Evolutionary conservation across 148 eudicot genomes (phyloP).

Genomic region (Rheum nobile): DNA sequence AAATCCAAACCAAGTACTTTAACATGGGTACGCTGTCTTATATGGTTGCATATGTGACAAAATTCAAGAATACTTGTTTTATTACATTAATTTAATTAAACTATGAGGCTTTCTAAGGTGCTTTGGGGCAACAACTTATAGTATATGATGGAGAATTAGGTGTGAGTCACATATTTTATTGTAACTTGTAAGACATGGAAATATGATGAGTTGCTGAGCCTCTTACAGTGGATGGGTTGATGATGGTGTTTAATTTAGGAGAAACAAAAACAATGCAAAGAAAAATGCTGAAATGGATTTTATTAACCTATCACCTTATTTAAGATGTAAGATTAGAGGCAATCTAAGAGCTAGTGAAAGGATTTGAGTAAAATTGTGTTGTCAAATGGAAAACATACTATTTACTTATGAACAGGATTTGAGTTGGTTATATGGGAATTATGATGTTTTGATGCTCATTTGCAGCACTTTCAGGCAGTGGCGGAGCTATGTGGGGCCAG

Average conservation of each 20-base stretch:
- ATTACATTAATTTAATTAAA: neutral
- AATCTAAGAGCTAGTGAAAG: too few relatives aligned
- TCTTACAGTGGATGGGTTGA: neutral
- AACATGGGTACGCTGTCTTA: neutral
- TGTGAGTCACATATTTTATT: neutral
- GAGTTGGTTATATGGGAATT: too few relatives aligned
- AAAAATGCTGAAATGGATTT: neutral
- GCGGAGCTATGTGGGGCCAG: too few relatives aligned
- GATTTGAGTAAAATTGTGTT: too few relatives aligned
- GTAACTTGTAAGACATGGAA: neutral
- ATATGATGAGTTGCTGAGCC: neutral
- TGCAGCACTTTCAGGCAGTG: too few relatives aligned
- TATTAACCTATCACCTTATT: too few relatives aligned
- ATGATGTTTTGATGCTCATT: too few relatives aligned
- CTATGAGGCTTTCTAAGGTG: neutral
- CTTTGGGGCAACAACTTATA: neutral
- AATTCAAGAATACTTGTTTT: neutral
- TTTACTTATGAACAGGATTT: too few relatives aligned
- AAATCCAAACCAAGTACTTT: neutral
- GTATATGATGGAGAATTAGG: neutral
- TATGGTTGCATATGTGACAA: neutral
- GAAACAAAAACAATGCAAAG: neutral
- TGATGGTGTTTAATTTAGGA: neutral
- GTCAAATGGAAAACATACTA: too few relatives aligned
- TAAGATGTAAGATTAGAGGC: too few relatives aligned